Conservation (phyloP, 1,139 yeast genomes). For the Zygoascus meyerae region DNA sequence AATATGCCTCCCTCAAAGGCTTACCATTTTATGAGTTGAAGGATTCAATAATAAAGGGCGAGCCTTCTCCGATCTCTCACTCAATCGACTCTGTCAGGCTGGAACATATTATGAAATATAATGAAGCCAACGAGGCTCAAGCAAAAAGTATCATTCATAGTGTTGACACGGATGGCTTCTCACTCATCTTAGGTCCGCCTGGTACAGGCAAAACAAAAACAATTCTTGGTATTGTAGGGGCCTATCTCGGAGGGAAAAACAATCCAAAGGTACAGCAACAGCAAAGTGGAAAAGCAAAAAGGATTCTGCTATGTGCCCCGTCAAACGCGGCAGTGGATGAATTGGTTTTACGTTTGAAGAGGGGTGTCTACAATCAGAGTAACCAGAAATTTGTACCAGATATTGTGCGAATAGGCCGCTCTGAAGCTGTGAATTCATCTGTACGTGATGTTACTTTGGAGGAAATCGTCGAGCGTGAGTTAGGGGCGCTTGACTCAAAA, state of each 20-base stretch:
- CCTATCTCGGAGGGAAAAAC: slow-evolving; percentile 42
- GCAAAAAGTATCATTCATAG: slow-evolving; percentile 83
- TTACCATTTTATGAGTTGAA: slow-evolving; percentile 73
- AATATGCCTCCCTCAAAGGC: slow-evolving; percentile 76
- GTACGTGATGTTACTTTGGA: slow-evolving; percentile 83
- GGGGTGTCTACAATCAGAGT: slow-evolving; percentile 52
- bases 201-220: slow-evolving; percentile 99
- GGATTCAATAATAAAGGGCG: slow-evolving; percentile 57
- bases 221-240: slow-evolving; percentile 84
- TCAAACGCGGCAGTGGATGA: slow-evolving; percentile 99
- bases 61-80: slow-evolving; percentile 45
- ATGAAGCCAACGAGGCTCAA: slow-evolving; percentile 76
- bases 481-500: slow-evolving; percentile 36
- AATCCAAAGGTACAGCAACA: slow-evolving; percentile 15
- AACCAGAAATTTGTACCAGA: slow-evolving; percentile 61
- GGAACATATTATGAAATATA: slow-evolving; percentile 39
- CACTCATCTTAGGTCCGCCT: slow-evolving; percentile 95
- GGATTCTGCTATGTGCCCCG: slow-evolving; percentile 90
- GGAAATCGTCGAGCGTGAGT: slow-evolving; percentile 69
- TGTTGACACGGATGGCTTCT: slow-evolving; percentile 63
- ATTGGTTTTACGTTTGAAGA: slow-evolving; percentile 74
- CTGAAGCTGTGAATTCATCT: slow-evolving; percentile 80
- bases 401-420: slow-evolving; percentile 84
- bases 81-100: slow-evolving; percentile 37
- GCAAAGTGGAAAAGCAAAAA: slow-evolving; percentile 33